Base-by-base conservation (phyloP, 768 basidiomycete genomes). In the Trametes sanguinea region DNA sequence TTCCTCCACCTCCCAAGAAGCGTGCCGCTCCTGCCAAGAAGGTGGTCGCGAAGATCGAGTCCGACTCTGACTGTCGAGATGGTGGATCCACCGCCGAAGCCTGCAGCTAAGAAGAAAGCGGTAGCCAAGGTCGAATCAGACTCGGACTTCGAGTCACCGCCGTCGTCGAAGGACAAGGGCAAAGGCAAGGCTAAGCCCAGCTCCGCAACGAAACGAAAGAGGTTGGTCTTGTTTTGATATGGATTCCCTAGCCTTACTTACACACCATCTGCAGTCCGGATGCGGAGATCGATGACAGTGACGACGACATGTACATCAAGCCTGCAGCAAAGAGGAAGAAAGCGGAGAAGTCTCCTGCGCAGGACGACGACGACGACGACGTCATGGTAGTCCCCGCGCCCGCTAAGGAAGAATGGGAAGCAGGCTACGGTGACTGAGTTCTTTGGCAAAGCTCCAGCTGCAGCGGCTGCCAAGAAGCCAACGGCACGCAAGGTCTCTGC, bases 141-240 rank as follows among this genome's bases (percentile, higher is more conserved):
- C 27, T 76, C 76, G 7, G 83, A 82, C 42, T 73, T 76, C 9
- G 81, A 79, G 39, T 63, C 76, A 4, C 47, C 59, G 2, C 48
- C 60, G 8, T 42, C 63, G 8, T 54, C 69, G 30, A 64, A 73
- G 59, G 66, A 71, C 6, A 83, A 79, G 58, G 77, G 73, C 37
- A 84, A 83, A 60, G 78, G 71, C 40, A 85, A 83, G 65, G 78
- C 74, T 2, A 78, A 77, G 67, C 71, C 72, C 16, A 66, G 69
- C 14, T 70, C 75, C 0, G 50, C 65, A 0, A 30, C 53, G 46
- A 92, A 92, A 74, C 85, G 89, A 45, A 93, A 92, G 74, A 89
- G 83, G 90, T 88, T 53, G 35, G 78, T 72, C 6, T 9, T 27
- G 8, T 8, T 6, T 13, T 13, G 58, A n/a, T 47, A 0, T 3